Conservation (phyloP, 2,329 filamentous ascomycete genomes). For the Amesomyces nigricolor region DNA sequence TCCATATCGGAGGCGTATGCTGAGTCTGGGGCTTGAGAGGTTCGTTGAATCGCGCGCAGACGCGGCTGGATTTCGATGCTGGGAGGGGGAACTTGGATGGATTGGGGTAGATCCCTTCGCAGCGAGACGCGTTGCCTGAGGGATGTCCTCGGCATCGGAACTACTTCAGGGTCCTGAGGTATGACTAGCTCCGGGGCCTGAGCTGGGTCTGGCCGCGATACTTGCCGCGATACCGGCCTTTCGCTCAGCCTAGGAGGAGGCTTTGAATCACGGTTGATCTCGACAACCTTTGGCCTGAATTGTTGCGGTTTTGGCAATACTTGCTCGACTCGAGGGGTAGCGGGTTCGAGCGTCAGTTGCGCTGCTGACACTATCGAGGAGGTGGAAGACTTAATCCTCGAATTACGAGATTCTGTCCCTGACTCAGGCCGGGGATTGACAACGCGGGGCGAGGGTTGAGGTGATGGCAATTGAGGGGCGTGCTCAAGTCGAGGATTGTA, state of each 20-base stretch:
- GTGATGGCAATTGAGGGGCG: constrained; percentile 41
- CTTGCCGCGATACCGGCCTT: background rate
- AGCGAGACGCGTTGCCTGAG: constrained; percentile 50
- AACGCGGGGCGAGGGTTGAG: constrained; percentile 43
- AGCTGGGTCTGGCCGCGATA: constrained; percentile 10
- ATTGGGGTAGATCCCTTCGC: constrained; percentile 47
- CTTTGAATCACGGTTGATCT: constrained; percentile 18
- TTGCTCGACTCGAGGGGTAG: constrained; percentile 16
- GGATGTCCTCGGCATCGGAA: constrained; percentile 37
- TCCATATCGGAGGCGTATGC: constrained; percentile 46
- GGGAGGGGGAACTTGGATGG: constrained; percentile 49
- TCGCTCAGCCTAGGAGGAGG: background rate
- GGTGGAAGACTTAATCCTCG: constrained; percentile 4
- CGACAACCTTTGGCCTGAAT: constrained; percentile 19
- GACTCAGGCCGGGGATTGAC: constrained; percentile 24
- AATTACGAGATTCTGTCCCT: background rate
- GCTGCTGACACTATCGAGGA: constrained; percentile 12
- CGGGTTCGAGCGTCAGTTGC: constrained; percentile 11
- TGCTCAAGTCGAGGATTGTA: constrained; percentile 24
- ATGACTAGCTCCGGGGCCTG: constrained; percentile 17
- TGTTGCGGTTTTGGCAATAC: constrained; percentile 17
- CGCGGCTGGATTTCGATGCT: constrained; percentile 34
- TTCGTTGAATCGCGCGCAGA: constrained; percentile 25
- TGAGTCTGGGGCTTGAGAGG: constrained; percentile 40
- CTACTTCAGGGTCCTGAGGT: constrained; percentile 10